These are phyloP conservation scores for Plasmodium gaboni DNA, from an alignment of 169 alveolate genomes.

Conservation along the genomic window DNA sequence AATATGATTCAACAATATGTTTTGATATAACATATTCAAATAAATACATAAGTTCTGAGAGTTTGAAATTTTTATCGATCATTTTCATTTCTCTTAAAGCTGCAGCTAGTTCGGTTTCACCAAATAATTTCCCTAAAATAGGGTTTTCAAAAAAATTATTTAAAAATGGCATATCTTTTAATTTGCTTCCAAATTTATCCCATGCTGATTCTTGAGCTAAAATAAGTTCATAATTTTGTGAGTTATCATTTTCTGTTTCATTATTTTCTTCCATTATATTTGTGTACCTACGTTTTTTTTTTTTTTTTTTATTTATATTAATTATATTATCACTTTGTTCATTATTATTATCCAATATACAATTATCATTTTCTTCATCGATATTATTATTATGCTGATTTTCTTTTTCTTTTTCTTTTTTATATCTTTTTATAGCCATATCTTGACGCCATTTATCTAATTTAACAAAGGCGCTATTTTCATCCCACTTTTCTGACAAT, in stretches of 20 bases:
- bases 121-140: conserved; percentile 87
- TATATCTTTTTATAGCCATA: conserved; percentile 81
- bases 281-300: neutral
- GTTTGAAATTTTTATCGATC: conserved; percentile 88
- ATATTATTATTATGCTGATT: conserved; percentile 30
- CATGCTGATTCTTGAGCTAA: conserved; percentile 87
- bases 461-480: conserved; percentile 40
- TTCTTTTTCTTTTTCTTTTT: conserved; percentile 49
- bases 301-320: neutral
- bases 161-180: conserved; percentile 92
- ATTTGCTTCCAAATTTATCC: conserved; percentile 90
- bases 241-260: neutral
- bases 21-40: conserved; percentile 91
- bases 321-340: conserved; percentile 6
- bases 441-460: conserved; percentile 82
- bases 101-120: conserved; percentile 89
- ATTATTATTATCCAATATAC: neutral
- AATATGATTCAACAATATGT: conserved; percentile 89
- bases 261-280: conserved; percentile 18
- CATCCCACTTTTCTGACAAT: conserved; percentile 57
- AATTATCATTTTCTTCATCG: conserved; percentile 3
- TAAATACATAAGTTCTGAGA: conserved; percentile 87
- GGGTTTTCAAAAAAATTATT: conserved; percentile 91
- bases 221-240: conserved; percentile 78
- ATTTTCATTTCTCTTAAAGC: conserved; percentile 92